Evolutionary conservation across 164 flowering plant genomes (phyloP).

Genomic region (Vitis rotundifolia): DNA sequence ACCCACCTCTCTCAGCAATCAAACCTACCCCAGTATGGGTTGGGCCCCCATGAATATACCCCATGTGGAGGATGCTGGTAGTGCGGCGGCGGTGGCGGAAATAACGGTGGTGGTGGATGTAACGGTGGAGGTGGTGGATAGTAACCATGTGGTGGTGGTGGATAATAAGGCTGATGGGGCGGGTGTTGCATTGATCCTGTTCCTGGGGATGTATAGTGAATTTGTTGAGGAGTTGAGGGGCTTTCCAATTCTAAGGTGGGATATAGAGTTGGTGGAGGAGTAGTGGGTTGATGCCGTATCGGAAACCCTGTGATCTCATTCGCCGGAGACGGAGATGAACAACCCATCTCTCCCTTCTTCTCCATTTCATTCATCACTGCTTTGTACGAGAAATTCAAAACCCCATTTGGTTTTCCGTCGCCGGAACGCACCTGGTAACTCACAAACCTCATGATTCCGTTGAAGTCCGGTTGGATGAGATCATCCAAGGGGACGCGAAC

Average conservation of each 20-base stretch:
- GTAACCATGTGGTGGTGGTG: not conserved
- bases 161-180: constrained; percentile 9
- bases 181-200: constrained; percentile 3
- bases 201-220: not conserved
- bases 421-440: constrained; percentile 44
- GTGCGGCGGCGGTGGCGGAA: constrained; percentile 6
- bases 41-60: not conserved
- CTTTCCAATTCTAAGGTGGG: not conserved
- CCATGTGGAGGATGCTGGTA: constrained; percentile 10
- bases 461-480: constrained; percentile 23
- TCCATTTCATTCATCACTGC: constrained; percentile 8
- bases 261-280: not conserved
- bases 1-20: too few relatives aligned
- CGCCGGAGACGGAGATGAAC: not conserved
- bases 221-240: not conserved
- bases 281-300: not conserved
- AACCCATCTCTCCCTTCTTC: not conserved
- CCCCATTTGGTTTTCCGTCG: constrained; percentile 55
- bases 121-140: not conserved
- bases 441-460: constrained; percentile 34
- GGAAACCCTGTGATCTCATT: constrained; percentile 13
- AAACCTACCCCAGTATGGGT: too few relatives aligned
- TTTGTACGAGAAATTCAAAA: constrained; percentile 50
- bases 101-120: not conserved
- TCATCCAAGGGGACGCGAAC: constrained; percentile 51